Base-by-base conservation (phyloP, 1,284 basidiomycete species). In the Puccinia coronata region DNA sequence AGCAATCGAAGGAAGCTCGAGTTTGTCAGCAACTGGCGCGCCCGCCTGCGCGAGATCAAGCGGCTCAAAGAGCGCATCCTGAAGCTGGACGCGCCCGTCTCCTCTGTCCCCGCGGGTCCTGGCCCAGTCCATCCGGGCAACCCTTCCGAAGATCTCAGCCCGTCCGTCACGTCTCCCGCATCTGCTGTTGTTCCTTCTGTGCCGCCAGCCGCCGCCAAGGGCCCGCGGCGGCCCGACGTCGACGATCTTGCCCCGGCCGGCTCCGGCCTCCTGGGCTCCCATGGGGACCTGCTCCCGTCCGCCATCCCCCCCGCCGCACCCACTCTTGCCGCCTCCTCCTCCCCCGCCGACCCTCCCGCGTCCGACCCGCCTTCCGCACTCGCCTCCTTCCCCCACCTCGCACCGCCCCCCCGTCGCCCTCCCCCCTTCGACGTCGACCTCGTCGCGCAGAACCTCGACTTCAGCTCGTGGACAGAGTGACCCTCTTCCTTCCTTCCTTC, bases 21-120 rank as follows among this genome's bases (percentile, higher is more conserved):
- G 85, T 91, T 94, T 85, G 91, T 91, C 84, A 96, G 94, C 9
- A 94, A 94, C 84, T 97, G 95, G 95, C 90, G 93, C 83, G 88
- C 89, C 79, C 90, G 95, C 65, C 86, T 95, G 83, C 90, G 92
- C 84, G 89, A 91, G 2, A 94, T 97, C 85, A 91, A 91, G 83
- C 61, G 81, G 55, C 78, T 85, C n/a, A 82, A 79, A 69, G 70
- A 78, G 28, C 25, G 63, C 8, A 67, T 73, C 1, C n/a, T 31
- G 9, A 76, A 76, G 25, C 63, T 53, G 6, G 43, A 28, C 16
- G 18, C 67, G 20, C 11, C 43, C 2, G 36, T 1, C 5, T 25
- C n/a, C 43, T 23, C 18, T 69, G 39, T n/a, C 25, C 16, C 39
- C 25, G 8, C 23, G 6, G 47, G 23, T 4, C 43, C 39, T 39